phyloP scores from a whole-genome alignment of 208 protist species.

The Phytomonas francai region DNA sequence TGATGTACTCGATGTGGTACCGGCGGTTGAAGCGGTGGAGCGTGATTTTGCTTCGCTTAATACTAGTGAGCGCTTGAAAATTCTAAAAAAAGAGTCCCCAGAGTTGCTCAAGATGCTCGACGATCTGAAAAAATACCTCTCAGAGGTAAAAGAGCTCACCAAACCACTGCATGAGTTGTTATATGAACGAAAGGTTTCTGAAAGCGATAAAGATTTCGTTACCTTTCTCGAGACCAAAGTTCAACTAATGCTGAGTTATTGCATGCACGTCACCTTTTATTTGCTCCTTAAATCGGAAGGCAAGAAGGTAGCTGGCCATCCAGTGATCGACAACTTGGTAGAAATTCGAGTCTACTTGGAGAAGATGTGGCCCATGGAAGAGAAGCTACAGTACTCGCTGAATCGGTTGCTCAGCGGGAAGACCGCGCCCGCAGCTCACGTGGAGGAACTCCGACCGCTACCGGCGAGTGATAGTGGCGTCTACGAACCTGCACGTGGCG shows the following conservation, averaged over 20 bases:
- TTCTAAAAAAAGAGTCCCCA: slow-evolving; percentile 87
- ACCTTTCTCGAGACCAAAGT: slow-evolving; percentile 88
- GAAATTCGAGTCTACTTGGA: slow-evolving; percentile 91
- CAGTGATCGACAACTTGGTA: slow-evolving; percentile 91
- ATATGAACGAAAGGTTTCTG: slow-evolving; percentile 63
- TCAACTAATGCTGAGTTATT: slow-evolving; percentile 94
- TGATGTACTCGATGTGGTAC: slow-evolving; percentile 30
- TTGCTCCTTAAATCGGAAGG: slow-evolving; percentile 90
- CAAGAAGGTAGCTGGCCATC: slow-evolving; percentile 87
- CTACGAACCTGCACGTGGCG: slow-evolving; percentile 15
- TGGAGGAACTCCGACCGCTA: slow-evolving; percentile 65
- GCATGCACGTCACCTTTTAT: slow-evolving; percentile 93
- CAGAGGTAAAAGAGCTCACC: slow-evolving; percentile 78
- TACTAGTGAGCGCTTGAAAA: slow-evolving; percentile 72
- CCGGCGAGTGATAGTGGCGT: slow-evolving; percentile 29
- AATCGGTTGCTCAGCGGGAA: slow-evolving; percentile 90
- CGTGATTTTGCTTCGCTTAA: slow-evolving; percentile 83
- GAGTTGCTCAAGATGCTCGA: slow-evolving; percentile 87
- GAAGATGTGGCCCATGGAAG: slow-evolving; percentile 92
- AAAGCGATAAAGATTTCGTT: slow-evolving; percentile 69
- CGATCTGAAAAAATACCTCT: slow-evolving; percentile 78
- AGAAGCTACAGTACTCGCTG: slow-evolving; percentile 94
- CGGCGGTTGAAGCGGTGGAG: slow-evolving; percentile 83
- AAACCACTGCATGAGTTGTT: slow-evolving; percentile 80
- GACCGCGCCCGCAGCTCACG: slow-evolving; percentile 44